Base-by-base conservation (phyloP, 495 filamentous ascomycete genomes). In the Aspergillus sclerotiicarbonarius region DNA sequence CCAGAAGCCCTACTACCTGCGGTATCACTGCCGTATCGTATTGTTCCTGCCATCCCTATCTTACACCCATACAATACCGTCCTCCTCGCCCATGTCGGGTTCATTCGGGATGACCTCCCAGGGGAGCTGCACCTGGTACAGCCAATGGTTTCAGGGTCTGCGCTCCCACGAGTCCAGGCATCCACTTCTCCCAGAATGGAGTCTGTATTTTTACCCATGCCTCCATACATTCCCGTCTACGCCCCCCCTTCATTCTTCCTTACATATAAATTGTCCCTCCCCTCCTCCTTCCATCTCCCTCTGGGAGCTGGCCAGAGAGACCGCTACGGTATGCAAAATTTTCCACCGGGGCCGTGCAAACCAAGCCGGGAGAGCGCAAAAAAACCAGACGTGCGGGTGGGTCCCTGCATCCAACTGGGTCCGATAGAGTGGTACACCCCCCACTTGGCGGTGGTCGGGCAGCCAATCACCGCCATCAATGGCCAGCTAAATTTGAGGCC, bases 1-100 rank as follows among this genome's bases (percentile, higher is more conserved):
- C 37, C 59, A 67, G 66, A 69, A 75, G 71, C 70, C 72, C 72
- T 75, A 73, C 64, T 51, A 32, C 35, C 52, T 16, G 8, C 3
- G 15, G 31, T 6, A 6, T 12, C 13, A 6, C 13, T n/a, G 15
- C n/a, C n/a, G 51, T 29, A 51, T 16, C 18, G 20, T 51, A 30
- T 33, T 32, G 56, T 58, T 47, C 53, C 25, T 25, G 33, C 33
- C 51, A 47, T 54, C 48, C 41, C 56, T 44, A 39, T 59, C 51
- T 46, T 53, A 53, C 41, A 35, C 25, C 44, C 39, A 53, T 49
- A 39, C 35, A 50, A 53, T 57, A 46, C 48, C 45, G 54, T 41
- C 21, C 51, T 46, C 30, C 41, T 54, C 44, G 21, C 60, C 60
- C 39, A 37, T 19, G 25, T 62, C 64, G 64, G 64, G 64, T 67